Conservation (phyloP, 768 basidiomycete species). For the Tricholoma sp. region DNA sequence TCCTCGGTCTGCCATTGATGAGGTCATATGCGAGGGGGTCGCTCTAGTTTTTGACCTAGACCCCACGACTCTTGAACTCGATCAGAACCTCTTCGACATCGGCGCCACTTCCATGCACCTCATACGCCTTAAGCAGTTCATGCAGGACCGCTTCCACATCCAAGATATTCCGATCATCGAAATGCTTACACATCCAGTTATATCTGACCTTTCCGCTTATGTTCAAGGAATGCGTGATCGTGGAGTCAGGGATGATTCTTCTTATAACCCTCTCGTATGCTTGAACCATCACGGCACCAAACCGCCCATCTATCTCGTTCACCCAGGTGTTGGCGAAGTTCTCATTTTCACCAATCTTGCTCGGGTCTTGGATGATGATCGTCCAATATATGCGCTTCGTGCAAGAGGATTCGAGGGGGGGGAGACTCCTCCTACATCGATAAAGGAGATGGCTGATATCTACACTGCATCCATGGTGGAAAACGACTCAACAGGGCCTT, state of each 20-base stretch:
- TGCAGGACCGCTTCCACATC: constrained; percentile 22
- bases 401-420: constrained; percentile 38
- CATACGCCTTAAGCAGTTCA: constrained; percentile 21
- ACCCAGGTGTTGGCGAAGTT: constrained; percentile 36
- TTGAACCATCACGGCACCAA: constrained; percentile 32
- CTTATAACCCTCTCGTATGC: constrained; percentile 37
- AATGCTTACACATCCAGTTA: constrained; percentile 26
- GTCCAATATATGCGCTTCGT: constrained; percentile 40
- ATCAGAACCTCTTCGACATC: constrained; percentile 36
- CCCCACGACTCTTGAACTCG: constrained; percentile 16
- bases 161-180: constrained; percentile 28
- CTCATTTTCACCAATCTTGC: constrained; percentile 36
- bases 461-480: constrained; percentile 31
- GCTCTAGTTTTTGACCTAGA: constrained; percentile 25
- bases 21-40: constrained; percentile 14
- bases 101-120: constrained; percentile 37
- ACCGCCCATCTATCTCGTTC: constrained; percentile 39
- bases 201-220: too few relatives aligned
- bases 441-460: constrained; percentile 34
- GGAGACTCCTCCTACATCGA: constrained; percentile 28
- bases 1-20: too few relatives aligned
- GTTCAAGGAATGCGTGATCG: neutral
- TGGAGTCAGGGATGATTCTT: neutral
- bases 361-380: constrained; percentile 32
- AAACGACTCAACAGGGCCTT: constrained; percentile 31